Evolutionary conservation across 805 yeast species (phyloP).

Genomic region (Candida lessepsii): DNA sequence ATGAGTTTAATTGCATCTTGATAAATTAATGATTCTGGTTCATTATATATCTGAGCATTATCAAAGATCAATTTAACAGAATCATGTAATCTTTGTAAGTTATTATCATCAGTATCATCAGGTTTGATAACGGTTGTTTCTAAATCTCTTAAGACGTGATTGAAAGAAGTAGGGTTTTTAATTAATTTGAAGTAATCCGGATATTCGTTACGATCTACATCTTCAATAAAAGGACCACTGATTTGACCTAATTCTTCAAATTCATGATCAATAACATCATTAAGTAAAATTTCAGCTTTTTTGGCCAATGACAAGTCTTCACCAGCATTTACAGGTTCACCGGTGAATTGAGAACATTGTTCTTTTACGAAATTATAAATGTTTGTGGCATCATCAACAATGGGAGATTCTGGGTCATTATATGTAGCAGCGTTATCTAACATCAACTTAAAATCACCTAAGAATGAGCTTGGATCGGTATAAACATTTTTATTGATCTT

Average conservation of each 20-base stretch:
- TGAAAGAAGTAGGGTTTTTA: slow-evolving; percentile 71
- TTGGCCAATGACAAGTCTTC: slow-evolving; percentile 9
- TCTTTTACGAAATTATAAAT: slow-evolving; percentile 57
- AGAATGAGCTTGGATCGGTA: slow-evolving; percentile 25
- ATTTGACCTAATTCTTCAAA: slow-evolving; percentile 51
- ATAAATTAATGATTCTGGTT: slow-evolving; percentile 66
- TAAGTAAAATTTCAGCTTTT: slow-evolving; percentile 26
- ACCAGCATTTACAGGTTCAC: slow-evolving; percentile 9
- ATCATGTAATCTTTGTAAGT: slow-evolving; percentile 57
- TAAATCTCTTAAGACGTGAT: slow-evolving; percentile 52
- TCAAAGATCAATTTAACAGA: slow-evolving; percentile 64
- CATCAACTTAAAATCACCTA: slow-evolving; percentile 35
- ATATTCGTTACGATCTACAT: slow-evolving; percentile 65
- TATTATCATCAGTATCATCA: slow-evolving; percentile 31
- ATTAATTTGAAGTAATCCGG: slow-evolving; percentile 82
- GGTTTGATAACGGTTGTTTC: slow-evolving; percentile 45
- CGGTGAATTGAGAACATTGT: slow-evolving; percentile 31
- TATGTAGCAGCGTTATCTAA: slow-evolving; percentile 39
- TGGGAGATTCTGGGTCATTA: slow-evolving; percentile 47
- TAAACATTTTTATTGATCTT: slow-evolving; percentile 43
- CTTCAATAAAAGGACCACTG: slow-evolving; percentile 72
- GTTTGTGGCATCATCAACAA: slow-evolving; percentile 62
- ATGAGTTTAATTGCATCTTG: slow-evolving; percentile 67
- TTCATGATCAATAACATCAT: slow-evolving; percentile 43
- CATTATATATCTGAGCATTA: slow-evolving; percentile 80